Percentiles rank a stretch among this genome's conserved stretches.
phyloP scores from a whole-genome alignment of 148 eudicot species.

The Persicaria maculosa region DNA sequence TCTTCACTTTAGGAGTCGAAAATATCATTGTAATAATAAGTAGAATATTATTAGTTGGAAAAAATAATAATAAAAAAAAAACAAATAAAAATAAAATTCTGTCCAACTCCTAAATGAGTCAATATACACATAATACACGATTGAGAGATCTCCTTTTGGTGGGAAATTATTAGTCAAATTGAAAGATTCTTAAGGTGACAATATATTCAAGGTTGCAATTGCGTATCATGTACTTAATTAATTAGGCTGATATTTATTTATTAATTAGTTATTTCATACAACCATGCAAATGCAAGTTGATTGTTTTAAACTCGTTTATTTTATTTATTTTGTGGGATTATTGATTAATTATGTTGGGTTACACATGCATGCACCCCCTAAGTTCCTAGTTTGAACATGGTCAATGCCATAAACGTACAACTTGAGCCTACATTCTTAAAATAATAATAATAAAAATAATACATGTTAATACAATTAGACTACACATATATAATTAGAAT shows the following conservation, averaged over 20 bases:
- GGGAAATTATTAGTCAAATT: slow-evolving; percentile 5
- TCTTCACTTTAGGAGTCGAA: no score
- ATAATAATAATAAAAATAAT: no score
- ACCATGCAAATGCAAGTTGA: not conserved
- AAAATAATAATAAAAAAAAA: no score
- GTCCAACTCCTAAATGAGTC: not conserved
- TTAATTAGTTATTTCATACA: not conserved
- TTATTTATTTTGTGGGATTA: not conserved
- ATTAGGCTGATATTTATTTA: no score
- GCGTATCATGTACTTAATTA: not conserved
- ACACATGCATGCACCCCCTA: slow-evolving; percentile 1
- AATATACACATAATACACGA: not conserved
- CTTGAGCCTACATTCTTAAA: no score
- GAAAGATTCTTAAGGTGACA: slow-evolving; percentile 4
- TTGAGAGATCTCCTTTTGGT: slow-evolving; percentile 8
- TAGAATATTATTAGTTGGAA: no score
- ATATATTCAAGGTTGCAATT: slow-evolving; percentile 1
- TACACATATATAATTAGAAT: no score
- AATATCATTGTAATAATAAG: no score
- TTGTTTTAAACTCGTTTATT: not conserved
- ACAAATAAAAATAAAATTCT: no score
- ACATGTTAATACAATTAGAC: no score
- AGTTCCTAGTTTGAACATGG: not conserved
- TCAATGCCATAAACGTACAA: not conserved
- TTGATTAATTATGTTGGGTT: not conserved